Evolutionary conservation across 129 eudicot species (phyloP).

Genomic region (Flaveria bidentis): DNA sequence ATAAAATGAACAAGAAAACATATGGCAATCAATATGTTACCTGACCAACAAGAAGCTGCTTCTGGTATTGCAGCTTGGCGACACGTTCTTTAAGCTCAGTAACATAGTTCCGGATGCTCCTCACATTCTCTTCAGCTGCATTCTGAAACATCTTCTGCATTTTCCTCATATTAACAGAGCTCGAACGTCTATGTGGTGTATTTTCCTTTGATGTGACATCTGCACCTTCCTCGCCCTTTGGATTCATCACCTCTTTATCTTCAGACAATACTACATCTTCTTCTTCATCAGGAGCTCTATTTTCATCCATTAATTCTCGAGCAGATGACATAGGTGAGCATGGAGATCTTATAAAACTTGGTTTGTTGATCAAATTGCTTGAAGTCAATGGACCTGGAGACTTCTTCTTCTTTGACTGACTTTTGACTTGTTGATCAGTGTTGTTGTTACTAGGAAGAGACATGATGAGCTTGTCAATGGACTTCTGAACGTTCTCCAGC

Average conservation of each 20-base stretch:
- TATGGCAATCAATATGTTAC: constrained; percentile 36
- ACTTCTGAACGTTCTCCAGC: constrained; percentile 87
- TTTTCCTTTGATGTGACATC: constrained; percentile 86
- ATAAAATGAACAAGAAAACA: not conserved
- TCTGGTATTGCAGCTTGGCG: constrained; percentile 96
- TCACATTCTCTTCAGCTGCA: constrained; percentile 97
- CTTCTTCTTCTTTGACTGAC: constrained; percentile 67
- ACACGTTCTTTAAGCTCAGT: constrained; percentile 98
- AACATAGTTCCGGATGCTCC: constrained; percentile 85
- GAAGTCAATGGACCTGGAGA: constrained; percentile 61
- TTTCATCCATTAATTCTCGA: constrained; percentile 67
- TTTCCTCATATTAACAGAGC: constrained; percentile 97
- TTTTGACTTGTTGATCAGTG: constrained; percentile 43
- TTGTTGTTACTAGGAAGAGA: constrained; percentile 64
- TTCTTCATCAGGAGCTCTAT: constrained; percentile 66
- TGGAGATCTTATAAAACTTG: constrained; percentile 68
- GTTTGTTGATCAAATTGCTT: constrained; percentile 61
- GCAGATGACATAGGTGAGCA: constrained; percentile 85
- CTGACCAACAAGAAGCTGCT: constrained; percentile 96
- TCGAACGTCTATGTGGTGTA: constrained; percentile 83
- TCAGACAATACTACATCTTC: constrained; percentile 43
- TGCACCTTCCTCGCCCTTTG: constrained; percentile 68
- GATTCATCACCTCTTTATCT: constrained; percentile 50
- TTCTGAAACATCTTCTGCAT: constrained; percentile 95
- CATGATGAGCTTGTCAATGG: constrained; percentile 89